These are phyloP conservation scores for Torrubiellomyces zombiae DNA, from an alignment of 2,329 filamentous ascomycete genomes.

Conservation along the genomic window DNA sequence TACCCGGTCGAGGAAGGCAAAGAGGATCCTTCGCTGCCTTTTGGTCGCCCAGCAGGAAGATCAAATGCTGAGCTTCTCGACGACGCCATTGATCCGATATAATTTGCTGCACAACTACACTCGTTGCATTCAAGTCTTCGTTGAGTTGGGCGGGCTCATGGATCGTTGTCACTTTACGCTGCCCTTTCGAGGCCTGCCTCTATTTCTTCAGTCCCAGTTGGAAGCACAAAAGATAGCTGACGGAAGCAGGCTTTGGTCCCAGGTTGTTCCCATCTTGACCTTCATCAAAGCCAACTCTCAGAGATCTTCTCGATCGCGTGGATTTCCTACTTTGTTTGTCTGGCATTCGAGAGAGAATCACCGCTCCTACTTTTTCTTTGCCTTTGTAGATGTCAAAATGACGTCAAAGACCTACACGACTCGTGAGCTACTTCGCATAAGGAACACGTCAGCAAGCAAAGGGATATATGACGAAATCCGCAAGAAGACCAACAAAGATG, in stretches of 20 bases:
- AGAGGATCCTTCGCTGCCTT: conserved; percentile 19
- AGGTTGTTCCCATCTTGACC: conserved; percentile 17
- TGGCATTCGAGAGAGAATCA: conserved; percentile 18
- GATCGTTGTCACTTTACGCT: conserved; percentile 7
- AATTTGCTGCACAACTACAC: conserved; percentile 14
- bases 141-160: conserved; percentile 13
- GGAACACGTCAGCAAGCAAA: conserved; percentile 10
- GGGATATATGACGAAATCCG: conserved; percentile 13
- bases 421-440: conserved; percentile 24
- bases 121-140: conserved; percentile 12
- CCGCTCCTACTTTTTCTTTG: conserved; percentile 24
- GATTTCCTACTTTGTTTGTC: conserved; percentile 22
- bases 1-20: conserved; percentile 12
- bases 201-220: conserved; percentile 10
- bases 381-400: conserved; percentile 23
- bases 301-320: conserved; percentile 6
- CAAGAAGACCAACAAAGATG: conserved; percentile 19
- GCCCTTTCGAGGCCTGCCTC: conserved; percentile 8
- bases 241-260: conserved; percentile 10
- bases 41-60: conserved; percentile 19
- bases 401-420: conserved; percentile 24
- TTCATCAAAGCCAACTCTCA: conserved; percentile 14
- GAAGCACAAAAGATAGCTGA: conserved; percentile 15
- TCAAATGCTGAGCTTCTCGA: conserved; percentile 17
- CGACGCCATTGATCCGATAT: conserved; percentile 13